Conservation (phyloP, 1,284 basidiomycete genomes). For the Melampsora occidentalis region DNA sequence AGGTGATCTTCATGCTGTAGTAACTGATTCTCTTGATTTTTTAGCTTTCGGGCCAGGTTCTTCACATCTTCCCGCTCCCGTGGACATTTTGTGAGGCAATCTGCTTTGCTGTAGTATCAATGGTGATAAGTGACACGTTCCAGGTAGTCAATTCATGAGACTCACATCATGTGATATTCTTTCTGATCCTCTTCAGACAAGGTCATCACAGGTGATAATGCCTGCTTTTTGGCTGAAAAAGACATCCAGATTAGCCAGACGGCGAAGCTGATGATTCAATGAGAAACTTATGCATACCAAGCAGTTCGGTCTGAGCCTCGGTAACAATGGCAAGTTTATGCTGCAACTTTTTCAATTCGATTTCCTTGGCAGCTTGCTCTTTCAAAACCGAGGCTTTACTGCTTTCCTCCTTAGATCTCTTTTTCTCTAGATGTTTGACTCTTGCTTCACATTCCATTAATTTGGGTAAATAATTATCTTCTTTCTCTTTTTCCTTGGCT, state of each 20-base stretch:
- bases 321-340: slow-evolving; percentile 63
- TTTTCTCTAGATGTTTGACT: slow-evolving; percentile 38
- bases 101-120: slow-evolving; percentile 64
- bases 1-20: slow-evolving; percentile 37
- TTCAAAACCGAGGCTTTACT: slow-evolving; percentile 9
- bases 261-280: slow-evolving; percentile 48
- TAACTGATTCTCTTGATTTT: slow-evolving; percentile 18
- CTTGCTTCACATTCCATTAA: slow-evolving; percentile 36
- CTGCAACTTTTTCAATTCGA: slow-evolving; percentile 19
- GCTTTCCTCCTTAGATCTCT: slow-evolving; percentile 18
- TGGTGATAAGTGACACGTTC: neutral
- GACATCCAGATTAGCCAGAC: too few relatives aligned
- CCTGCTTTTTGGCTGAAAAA: slow-evolving; percentile 67
- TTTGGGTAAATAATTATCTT: slow-evolving; percentile 65
- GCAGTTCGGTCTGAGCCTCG: slow-evolving; percentile 70
- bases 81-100: slow-evolving; percentile 72
- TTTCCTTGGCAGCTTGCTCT: slow-evolving; percentile 20
- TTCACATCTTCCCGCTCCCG: slow-evolving; percentile 84
- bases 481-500: slow-evolving; percentile 74
- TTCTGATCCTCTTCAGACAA: slow-evolving; percentile 76
- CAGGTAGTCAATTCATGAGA: slow-evolving; percentile 25
- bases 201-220: slow-evolving; percentile 69
- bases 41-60: slow-evolving; percentile 62
- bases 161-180: slow-evolving; percentile 80
- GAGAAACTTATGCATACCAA: slow-evolving; percentile 48